Evolutionary conservation across 371 early-diverging fungal genomes (phyloP).

Genomic region (Mucor lusitanicus): DNA sequence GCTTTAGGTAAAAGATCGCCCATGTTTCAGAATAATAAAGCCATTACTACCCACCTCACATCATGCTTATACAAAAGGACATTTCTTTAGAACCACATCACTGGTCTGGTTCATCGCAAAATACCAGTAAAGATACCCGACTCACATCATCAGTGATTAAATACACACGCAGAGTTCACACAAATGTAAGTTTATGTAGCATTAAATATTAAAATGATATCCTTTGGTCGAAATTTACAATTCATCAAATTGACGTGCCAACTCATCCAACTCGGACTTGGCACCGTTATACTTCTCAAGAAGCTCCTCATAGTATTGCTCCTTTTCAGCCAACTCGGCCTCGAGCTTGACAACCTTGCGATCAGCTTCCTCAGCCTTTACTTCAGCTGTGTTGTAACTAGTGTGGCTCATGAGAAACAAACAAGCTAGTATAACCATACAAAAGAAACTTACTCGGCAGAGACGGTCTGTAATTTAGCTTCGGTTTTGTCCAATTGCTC

Average conservation of each 20-base stretch:
- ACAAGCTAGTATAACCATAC: background rate
- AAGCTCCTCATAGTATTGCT: slow-evolving; percentile 65
- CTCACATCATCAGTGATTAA: background rate
- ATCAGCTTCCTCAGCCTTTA: slow-evolving; percentile 77
- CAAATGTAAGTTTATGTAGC: background rate
- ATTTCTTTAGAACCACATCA: too few species aligned
- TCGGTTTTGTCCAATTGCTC: slow-evolving; percentile 69
- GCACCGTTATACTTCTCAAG: slow-evolving; percentile 58
- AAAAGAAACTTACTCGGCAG: slow-evolving; percentile 58
- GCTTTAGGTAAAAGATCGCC: background rate
- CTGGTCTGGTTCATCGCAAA: background rate
- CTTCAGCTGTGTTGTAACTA: slow-evolving; percentile 74
- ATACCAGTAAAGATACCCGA: background rate
- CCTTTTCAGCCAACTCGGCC: slow-evolving; percentile 63
- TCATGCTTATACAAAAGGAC: background rate
- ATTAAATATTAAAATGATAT: background rate
- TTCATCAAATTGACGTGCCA: slow-evolving; percentile 73
- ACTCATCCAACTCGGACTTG: slow-evolving; percentile 77
- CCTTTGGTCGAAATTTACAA: slow-evolving; percentile 46
- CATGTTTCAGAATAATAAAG: background rate
- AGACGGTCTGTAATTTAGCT: slow-evolving; percentile 53
- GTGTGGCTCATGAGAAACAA: background rate
- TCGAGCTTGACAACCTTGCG: slow-evolving; percentile 68
- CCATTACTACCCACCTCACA: background rate
- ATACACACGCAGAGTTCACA: background rate